Percentiles rank a stretch among this genome's conserved stretches.
phyloP scores from a whole-genome alignment of 768 basidiomycete species.

The Tricholoma sp. region DNA sequence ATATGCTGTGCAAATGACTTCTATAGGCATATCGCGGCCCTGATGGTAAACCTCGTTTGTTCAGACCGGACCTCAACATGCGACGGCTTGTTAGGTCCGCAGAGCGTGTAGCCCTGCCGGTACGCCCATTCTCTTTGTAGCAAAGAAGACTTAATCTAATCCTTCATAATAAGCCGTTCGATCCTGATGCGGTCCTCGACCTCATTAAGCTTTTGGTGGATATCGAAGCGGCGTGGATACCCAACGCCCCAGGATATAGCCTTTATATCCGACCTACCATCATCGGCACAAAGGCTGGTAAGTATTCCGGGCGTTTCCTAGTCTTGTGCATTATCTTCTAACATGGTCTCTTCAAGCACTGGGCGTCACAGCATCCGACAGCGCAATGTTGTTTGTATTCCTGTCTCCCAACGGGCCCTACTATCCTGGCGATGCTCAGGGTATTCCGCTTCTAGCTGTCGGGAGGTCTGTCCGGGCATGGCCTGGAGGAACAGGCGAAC shows the following conservation, averaged over 20 bases:
- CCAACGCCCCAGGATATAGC: constrained; percentile 63
- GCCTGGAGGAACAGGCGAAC: constrained; percentile 69
- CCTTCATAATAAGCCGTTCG: constrained; percentile 49
- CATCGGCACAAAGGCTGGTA: constrained; percentile 47
- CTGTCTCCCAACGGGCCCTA: constrained; percentile 71
- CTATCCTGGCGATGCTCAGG: constrained; percentile 63
- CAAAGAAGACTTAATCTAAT: background rate
- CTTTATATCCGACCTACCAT: constrained; percentile 85
- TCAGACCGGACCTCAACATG: constrained; percentile 86
- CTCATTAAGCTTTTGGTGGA: constrained; percentile 72
- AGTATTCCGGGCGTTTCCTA: constrained; percentile 24
- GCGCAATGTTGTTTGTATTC: constrained; percentile 75
- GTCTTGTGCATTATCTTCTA: constrained; percentile 36
- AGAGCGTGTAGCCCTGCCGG: constrained; percentile 69
- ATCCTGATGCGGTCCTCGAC: constrained; percentile 59
- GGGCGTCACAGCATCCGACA: constrained; percentile 65
- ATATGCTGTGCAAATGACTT: background rate
- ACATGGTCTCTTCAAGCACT: constrained; percentile 28
- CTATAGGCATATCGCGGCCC: constrained; percentile 64
- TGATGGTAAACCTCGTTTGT: constrained; percentile 71
- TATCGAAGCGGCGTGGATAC: constrained; percentile 84
- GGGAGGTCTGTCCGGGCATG: constrained; percentile 40
- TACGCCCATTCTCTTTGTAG: constrained; percentile 23
- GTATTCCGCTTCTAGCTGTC: constrained; percentile 36
- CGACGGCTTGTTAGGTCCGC: constrained; percentile 67